Conservation (phyloP, 2,329 filamentous ascomycete species). For the Colletotrichum navitas region DNA sequence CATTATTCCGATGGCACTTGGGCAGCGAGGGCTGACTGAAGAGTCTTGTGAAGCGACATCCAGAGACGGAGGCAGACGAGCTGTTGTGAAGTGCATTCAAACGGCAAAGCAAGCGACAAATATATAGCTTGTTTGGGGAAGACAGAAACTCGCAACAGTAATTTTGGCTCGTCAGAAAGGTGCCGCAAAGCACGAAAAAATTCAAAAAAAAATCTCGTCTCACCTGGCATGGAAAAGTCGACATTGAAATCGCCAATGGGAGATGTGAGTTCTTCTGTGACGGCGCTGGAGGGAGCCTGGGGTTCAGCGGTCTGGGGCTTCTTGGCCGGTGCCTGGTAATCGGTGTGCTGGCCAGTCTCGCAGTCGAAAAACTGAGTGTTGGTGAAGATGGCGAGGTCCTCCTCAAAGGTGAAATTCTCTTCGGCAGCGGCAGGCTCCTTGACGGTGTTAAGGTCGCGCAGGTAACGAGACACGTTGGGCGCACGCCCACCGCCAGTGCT, state of each 20-base stretch:
- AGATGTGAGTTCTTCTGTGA: slow-evolving; percentile 48
- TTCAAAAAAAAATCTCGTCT: slow-evolving; percentile 48
- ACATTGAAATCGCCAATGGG: slow-evolving; percentile 61
- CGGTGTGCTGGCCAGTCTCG: slow-evolving; percentile 73
- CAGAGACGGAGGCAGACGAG: background rate
- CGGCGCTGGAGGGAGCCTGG: slow-evolving; percentile 45
- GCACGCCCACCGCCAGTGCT: slow-evolving; percentile 75
- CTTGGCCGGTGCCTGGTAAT: slow-evolving; percentile 64
- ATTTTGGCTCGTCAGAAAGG: background rate
- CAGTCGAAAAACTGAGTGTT: slow-evolving; percentile 87
- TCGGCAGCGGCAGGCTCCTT: slow-evolving; percentile 69
- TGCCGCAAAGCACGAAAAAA: slow-evolving; percentile 14
- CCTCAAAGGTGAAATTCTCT: slow-evolving; percentile 74
- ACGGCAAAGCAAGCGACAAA: background rate
- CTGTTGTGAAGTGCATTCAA: background rate
- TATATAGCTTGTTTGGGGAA: background rate
- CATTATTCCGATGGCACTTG: background rate
- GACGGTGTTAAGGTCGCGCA: slow-evolving; percentile 85
- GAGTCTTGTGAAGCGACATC: background rate
- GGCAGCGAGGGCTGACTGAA: background rate
- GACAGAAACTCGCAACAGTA: background rate
- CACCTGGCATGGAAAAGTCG: slow-evolving; percentile 64
- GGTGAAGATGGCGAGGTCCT: slow-evolving; percentile 83
- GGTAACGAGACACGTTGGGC: slow-evolving; percentile 90
- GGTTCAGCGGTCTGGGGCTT: slow-evolving; percentile 57